These are phyloP conservation scores for Pulicaria dysenterica DNA, from an alignment of 129 eudicot genomes.

Conservation along the genomic window DNA sequence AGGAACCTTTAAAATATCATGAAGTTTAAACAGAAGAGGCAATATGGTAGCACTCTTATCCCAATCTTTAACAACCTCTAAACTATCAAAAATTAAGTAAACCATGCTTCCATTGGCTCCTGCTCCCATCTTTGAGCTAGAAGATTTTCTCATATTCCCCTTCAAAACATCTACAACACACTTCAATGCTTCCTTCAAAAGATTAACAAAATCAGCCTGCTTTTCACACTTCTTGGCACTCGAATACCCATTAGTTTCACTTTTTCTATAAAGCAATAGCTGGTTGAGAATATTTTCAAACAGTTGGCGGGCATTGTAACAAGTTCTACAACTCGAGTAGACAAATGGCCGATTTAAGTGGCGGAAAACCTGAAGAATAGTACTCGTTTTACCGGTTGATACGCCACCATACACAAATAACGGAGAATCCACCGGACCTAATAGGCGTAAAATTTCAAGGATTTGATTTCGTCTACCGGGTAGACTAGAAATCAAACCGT, in stretches of 20 bases:
- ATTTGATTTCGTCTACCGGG: constrained; percentile 71
- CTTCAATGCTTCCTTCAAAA: constrained; percentile 13
- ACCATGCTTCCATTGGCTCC: constrained; percentile 60
- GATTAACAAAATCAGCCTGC: constrained; percentile 66
- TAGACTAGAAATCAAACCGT: constrained; percentile 48
- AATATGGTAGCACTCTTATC: constrained; percentile 68
- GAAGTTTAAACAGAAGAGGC: constrained; percentile 77
- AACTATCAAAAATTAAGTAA: constrained; percentile 73
- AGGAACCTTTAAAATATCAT: constrained; percentile 61
- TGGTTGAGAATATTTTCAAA: constrained; percentile 67
- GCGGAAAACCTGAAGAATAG: constrained; percentile 45
- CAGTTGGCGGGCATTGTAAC: constrained; percentile 58
- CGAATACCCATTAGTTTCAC: constrained; percentile 44
- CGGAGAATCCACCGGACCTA: constrained; percentile 60
- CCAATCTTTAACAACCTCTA: constrained; percentile 85
- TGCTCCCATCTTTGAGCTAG: background rate
- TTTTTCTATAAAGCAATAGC: constrained; percentile 56
- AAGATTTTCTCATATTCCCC: background rate
- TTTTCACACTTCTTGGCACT: constrained; percentile 67
- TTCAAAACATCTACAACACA: background rate
- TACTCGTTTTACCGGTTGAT: constrained; percentile 66
- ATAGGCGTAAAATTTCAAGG: constrained; percentile 42
- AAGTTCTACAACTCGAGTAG: constrained; percentile 57
- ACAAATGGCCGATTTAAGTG: constrained; percentile 62
- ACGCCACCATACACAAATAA: constrained; percentile 63